phyloP scores from a whole-genome alignment of 805 yeast species.

The Tetrapisispora taiwanensis region DNA sequence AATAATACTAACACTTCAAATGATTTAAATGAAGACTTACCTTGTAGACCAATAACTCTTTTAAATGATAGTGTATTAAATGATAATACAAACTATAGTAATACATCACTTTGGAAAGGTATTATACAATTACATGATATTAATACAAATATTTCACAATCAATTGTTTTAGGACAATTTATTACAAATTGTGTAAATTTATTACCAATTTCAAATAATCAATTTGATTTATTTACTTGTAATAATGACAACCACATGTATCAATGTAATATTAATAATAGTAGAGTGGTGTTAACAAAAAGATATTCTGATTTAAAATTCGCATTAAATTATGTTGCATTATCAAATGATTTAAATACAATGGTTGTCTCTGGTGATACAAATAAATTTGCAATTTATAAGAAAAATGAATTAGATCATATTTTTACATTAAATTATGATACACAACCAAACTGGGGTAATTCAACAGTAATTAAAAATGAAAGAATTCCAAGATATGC shows the following conservation, averaged over 20 bases:
- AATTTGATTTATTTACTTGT: constrained; percentile 56
- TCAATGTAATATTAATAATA: constrained; percentile 44
- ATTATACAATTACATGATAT: constrained; percentile 34
- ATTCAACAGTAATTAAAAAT: constrained; percentile 19
- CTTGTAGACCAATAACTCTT: constrained; percentile 22
- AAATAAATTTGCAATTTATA: constrained; percentile 47
- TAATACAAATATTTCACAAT: constrained; percentile 36
- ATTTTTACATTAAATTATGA: constrained; percentile 23
- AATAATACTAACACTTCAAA: background rate
- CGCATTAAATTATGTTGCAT: constrained; percentile 65
- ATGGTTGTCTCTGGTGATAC: constrained; percentile 72
- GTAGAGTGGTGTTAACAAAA: constrained; percentile 35
- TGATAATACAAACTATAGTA: constrained; percentile 24
- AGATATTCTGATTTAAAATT: constrained; percentile 43
- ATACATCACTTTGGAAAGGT: constrained; percentile 43
- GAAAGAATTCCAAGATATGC: constrained; percentile 25
- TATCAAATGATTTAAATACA: constrained; percentile 52
- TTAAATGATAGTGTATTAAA: constrained; percentile 22
- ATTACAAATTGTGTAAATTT: constrained; percentile 73
- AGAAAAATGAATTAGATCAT: constrained; percentile 28
- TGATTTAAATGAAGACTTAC: background rate
- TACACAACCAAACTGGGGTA: constrained; percentile 24
- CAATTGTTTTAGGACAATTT: constrained; percentile 61
- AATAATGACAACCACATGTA: constrained; percentile 75
- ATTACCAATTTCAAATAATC: constrained; percentile 33